Evolutionary conservation across 2,329 filamentous ascomycete species (phyloP).

Genomic region (Pseudogymnoascus sp.): DNA sequence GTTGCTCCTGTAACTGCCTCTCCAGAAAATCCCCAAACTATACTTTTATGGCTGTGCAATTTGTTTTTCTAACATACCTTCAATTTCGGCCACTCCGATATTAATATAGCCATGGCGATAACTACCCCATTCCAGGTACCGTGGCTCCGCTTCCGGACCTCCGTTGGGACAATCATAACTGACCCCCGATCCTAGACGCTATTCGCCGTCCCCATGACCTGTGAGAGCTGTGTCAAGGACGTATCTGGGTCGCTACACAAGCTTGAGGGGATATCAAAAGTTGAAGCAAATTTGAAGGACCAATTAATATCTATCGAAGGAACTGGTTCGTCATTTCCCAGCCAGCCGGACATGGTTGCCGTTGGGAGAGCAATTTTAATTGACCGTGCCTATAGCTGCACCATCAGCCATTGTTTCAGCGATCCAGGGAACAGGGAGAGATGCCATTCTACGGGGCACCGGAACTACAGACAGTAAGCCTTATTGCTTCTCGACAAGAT

Average conservation of each 20-base stretch:
- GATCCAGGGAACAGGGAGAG: slow-evolving; percentile 81
- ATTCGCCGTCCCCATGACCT: slow-evolving; percentile 90
- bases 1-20: background rate
- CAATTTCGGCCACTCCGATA: background rate
- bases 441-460: slow-evolving; percentile 87
- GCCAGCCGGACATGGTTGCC: slow-evolving; percentile 7
- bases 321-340: slow-evolving; percentile 47
- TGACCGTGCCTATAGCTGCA: slow-evolving; percentile 45
- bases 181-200: slow-evolving; percentile 53
- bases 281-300: slow-evolving; percentile 72
- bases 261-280: slow-evolving; percentile 70
- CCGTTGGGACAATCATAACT: slow-evolving; percentile 20
- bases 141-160: slow-evolving; percentile 13
- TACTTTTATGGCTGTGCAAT: background rate
- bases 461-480: slow-evolving; percentile 73
- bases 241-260: slow-evolving; percentile 72
- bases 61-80: background rate
- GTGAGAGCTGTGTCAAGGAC: slow-evolving; percentile 79
- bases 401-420: slow-evolving; percentile 83
- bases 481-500: slow-evolving; percentile 4
- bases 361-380: background rate
- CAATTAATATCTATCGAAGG: slow-evolving; percentile 81
- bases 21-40: background rate
- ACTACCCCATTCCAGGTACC: slow-evolving; percentile 29
- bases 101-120: slow-evolving; percentile 22